A percentile compares a stretch with the other conserved stretches of the same genome.
phyloP scores from a whole-genome alignment of 345 rosid genomes.

The Zanthoxylum bungeanum region DNA sequence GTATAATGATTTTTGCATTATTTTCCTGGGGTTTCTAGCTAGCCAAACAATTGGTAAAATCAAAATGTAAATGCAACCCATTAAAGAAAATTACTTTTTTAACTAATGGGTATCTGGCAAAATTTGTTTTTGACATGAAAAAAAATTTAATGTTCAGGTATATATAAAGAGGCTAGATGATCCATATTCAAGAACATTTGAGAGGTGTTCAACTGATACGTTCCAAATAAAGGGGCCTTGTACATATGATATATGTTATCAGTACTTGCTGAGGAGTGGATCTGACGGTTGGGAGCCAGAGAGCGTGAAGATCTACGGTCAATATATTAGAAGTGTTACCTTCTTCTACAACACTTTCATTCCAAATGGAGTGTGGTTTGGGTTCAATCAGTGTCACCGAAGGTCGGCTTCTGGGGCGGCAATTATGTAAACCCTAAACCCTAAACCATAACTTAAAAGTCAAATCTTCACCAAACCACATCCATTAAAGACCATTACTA shows the following conservation, averaged over 20 bases:
- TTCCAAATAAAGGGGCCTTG: neutral
- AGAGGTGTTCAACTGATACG: neutral
- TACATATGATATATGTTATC: neutral
- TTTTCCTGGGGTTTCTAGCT: neutral
- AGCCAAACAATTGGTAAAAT: neutral
- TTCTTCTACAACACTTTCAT: neutral
- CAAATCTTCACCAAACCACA: no score
- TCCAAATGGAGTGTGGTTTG: neutral
- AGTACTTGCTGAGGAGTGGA: neutral
- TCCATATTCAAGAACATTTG: neutral
- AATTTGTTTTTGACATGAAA: neutral
- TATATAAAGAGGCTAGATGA: neutral
- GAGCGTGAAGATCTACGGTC: constrained; percentile 3
- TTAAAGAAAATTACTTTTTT: neutral
- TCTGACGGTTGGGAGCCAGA: constrained; percentile 1
- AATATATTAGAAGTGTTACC: neutral
- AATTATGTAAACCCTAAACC: no score
- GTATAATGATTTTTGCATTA: neutral
- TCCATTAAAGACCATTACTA: no score
- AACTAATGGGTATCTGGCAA: neutral
- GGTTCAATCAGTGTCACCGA: neutral
- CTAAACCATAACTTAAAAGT: no score
- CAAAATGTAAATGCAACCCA: neutral
- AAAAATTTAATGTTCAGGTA: neutral
- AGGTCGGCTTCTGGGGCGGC: no score